phyloP scores from a whole-genome alignment of 2,329 filamentous ascomycete genomes.

The Pleoardoris graminearum region DNA sequence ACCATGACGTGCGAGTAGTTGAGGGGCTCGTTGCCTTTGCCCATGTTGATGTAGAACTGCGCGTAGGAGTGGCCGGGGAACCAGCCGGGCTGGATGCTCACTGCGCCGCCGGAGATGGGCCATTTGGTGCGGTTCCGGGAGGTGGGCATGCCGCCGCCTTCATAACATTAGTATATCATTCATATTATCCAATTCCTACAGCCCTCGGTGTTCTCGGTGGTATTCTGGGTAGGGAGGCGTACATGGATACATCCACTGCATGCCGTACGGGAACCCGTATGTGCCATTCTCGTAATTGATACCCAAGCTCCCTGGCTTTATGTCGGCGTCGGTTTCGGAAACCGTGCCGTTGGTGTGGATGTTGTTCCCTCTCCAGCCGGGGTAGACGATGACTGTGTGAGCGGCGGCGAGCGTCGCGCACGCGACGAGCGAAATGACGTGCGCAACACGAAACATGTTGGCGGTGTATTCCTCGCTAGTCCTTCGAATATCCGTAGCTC shows the following conservation, averaged over 20 bases:
- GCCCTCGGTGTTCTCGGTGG: not conserved
- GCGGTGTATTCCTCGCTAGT: no score
- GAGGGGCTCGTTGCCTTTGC: constrained; percentile 74
- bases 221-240: constrained; percentile 46
- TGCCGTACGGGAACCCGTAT: constrained; percentile 74
- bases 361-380: constrained; percentile 84
- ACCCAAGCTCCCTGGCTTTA: constrained; percentile 50
- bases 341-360: constrained; percentile 72
- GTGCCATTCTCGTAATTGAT: constrained; percentile 52
- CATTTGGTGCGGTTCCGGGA: constrained; percentile 87
- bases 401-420: constrained; percentile 56
- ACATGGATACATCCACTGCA: constrained; percentile 98
- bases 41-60: constrained; percentile 88
- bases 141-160: constrained; percentile 80
- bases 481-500: not conserved
- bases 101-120: constrained; percentile 83
- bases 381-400: constrained; percentile 86
- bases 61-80: constrained; percentile 85
- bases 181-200: not conserved
- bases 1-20: constrained; percentile 91
- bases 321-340: constrained; percentile 42
- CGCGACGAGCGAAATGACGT: constrained; percentile 37
- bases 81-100: constrained; percentile 93
- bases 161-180: constrained; percentile 14
- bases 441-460: constrained; percentile 43